Base-by-base conservation (phyloP, 2,329 filamentous ascomycete species). In the Aphanoascus verrucosus region DNA sequence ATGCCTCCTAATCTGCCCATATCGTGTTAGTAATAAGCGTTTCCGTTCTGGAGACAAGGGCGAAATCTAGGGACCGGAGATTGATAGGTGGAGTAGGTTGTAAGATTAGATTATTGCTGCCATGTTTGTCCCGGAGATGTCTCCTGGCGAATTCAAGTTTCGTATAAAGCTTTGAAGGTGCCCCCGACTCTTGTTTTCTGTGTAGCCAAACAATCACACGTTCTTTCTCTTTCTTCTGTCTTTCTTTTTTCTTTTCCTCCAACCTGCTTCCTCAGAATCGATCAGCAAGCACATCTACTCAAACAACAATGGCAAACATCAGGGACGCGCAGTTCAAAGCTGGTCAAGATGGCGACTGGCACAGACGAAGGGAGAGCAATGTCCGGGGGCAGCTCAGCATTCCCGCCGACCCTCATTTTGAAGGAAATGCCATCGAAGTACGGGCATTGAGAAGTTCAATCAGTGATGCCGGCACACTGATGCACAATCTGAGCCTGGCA, bases 401-500 rank as follows among this genome's bases (percentile, higher is more conserved):
- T 53, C 76, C 77, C 32, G 69, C 69, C 41, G 74, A 74, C 23
- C 60, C 59, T 28, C 58, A 69, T 45, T 70, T 65, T 50, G 62
- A 61, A 37, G 69, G 74, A 56, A 76, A 75, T 52, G 74, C 81
- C 42, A 79, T 88, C 62, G 84, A 88, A 70, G 76, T 88, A 45
- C 84, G 84, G 40, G 83, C 84, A 20, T 79, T 82, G 53, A 73
- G 82, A 60, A 85, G 81, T 52, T 78, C 82, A 52, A 79, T 86
- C 58, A 82, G 84, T 32, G 82, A 88, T 70, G 80, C 80, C 23
- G 71, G 78, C 43, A 75, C 78, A 60, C 84, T 83, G 69, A 87
- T 88, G 84, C 84, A 88, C 76, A 82, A 79, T 63, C 74, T 88
- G 63, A 85, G 81, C 62, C 71, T 83, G 44, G 74, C 78, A 12